Evolutionary conservation across 768 basidiomycete species (phyloP).

Genomic region (Boletus coccyginus): DNA sequence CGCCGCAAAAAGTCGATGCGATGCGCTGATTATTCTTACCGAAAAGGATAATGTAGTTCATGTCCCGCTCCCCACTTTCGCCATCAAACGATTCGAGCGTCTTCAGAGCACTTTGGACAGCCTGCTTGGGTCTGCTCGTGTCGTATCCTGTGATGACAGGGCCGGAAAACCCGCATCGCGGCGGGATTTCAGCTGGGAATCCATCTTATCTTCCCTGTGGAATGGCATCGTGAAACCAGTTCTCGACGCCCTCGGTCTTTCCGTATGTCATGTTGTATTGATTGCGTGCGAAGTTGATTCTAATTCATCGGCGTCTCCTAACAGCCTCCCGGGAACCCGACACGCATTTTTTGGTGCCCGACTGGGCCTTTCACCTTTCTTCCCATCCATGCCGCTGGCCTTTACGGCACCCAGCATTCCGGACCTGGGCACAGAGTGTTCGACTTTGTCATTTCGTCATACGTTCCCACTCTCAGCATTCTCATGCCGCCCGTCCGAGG

Average conservation of each 20-base stretch:
- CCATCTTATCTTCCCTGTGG: constrained; percentile 8
- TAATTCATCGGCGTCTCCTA: not conserved
- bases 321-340: not conserved
- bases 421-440: not conserved
- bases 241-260: not conserved
- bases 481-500: not conserved
- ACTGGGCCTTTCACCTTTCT: constrained; percentile 1
- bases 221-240: constrained; percentile 7
- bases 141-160: not conserved
- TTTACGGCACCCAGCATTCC: not conserved
- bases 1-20: constrained; percentile 23
- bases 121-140: not conserved
- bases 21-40: constrained; percentile 23
- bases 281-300: not conserved
- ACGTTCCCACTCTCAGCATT: constrained; percentile 6
- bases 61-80: constrained; percentile 3
- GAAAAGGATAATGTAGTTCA: not conserved
- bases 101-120: not conserved
- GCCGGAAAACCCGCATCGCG: not conserved
- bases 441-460: not conserved
- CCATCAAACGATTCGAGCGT: not conserved
- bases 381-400: not conserved
- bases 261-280: not conserved
- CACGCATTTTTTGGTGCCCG: constrained; percentile 1
- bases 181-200: not conserved